Evolutionary conservation across 306 rosid genomes (phyloP), one percentile per base, ranked within the genome.

Genomic region (Phaseolus lunatus): DNA sequence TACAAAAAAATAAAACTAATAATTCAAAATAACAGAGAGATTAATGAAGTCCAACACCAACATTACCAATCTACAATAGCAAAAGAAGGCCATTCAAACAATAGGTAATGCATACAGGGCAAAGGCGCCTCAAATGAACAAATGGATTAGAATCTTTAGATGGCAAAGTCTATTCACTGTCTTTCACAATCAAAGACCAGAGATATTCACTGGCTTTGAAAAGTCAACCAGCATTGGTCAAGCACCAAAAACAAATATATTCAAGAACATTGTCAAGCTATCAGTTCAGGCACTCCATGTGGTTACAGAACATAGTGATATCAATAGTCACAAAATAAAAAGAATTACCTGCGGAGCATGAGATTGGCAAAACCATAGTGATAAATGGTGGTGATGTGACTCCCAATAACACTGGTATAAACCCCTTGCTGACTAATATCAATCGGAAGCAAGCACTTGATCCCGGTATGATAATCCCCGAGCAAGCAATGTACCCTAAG

Each of bases 281-380:
- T 10, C 23, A 69, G 41, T 71, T 48, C 9, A 44, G 63, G 37
- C 22, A 22, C 8, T 16, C 3, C 20, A 3, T 43, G 48, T 43
- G 48, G 15, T 2, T 43, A 43, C 4, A 12, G 3, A 43, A 43
- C 14, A 12, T 9, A 39, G 14, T 3, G 14, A 62, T 48, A 74
- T 26, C 6, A 5, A 27, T n/a, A 45, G 13, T 39, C 2, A 58
- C 23, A 29, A 23, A 75, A 0, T 27, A 43, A 8, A n/a, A 39
- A 29, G 56, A 23, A 5, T 11, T 7, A 95, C 97, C 99, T 91
- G 76, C 98, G 87, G 79, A 95, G 73, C 99, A 95, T 95, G 48
- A 95, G 97, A 88, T 88, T 95, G 78, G 99, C 99, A 75, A 95
- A 95, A 24, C 99, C 99, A 62, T 87, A 92, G 84, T 95, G 99